Evolutionary conservation across 2,329 filamentous ascomycete species (phyloP).

Genomic region (Lojkania enalia): DNA sequence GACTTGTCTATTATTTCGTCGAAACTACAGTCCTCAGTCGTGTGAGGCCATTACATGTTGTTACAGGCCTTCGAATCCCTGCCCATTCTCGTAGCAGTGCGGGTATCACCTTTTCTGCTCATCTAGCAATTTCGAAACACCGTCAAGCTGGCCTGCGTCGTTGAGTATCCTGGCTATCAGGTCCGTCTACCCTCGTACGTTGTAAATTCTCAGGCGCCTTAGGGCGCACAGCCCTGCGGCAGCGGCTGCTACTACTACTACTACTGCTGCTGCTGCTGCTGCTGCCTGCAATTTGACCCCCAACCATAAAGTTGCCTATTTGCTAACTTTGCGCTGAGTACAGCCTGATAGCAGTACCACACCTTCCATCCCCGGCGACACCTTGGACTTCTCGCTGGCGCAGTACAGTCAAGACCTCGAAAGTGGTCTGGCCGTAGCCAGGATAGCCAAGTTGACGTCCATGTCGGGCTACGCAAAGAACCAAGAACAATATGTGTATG

Average conservation of each 20-base stretch:
- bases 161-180: constrained; percentile 39
- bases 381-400: constrained; percentile 25
- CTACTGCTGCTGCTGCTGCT: too few relatives aligned
- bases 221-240: constrained; percentile 19
- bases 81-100: constrained; percentile 17
- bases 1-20: constrained; percentile 23
- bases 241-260: too few relatives aligned
- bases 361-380: constrained; percentile 33
- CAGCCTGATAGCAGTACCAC: constrained; percentile 40
- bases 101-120: constrained; percentile 16
- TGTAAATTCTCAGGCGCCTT: constrained; percentile 14
- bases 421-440: constrained; percentile 54
- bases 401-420: constrained; percentile 37
- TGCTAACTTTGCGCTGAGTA: constrained; percentile 25
- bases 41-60: constrained; percentile 23
- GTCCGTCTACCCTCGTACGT: constrained; percentile 30
- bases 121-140: constrained; percentile 25
- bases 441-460: constrained; percentile 59
- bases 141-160: constrained; percentile 43
- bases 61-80: constrained; percentile 14
- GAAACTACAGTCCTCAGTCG: constrained; percentile 18
- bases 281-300: constrained; percentile 34
- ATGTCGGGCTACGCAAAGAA: constrained; percentile 84
- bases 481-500: constrained; percentile 75
- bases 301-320: constrained; percentile 30